A percentile compares a stretch with the other conserved stretches of the same genome.
These are phyloP conservation scores for Phanerodontia chrysosporium DNA, from an alignment of 768 basidiomycete species.

Conservation along the genomic window DNA sequence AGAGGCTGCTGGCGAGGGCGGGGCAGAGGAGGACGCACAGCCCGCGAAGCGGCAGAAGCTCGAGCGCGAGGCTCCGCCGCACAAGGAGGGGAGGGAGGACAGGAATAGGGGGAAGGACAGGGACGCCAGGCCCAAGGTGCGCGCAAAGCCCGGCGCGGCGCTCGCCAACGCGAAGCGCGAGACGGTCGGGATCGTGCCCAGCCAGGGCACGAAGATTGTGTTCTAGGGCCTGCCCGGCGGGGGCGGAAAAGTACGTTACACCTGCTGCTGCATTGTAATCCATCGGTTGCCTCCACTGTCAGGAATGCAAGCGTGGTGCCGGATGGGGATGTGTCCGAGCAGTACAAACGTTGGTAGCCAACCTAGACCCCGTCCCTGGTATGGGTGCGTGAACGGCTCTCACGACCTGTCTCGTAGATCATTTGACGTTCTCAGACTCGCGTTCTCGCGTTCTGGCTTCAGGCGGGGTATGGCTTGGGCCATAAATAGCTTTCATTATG, in stretches of 20 bases:
- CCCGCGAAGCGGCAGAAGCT: conserved; percentile 21
- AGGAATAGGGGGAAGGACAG: background rate
- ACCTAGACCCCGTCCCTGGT: too few relatives aligned
- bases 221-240: conserved; percentile 36
- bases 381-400: too few relatives aligned
- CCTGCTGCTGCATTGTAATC: background rate
- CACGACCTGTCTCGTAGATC: too few relatives aligned
- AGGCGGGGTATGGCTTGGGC: too few relatives aligned
- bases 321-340: too few relatives aligned
- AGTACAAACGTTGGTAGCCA: too few relatives aligned
- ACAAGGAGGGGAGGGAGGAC: conserved; percentile 4
- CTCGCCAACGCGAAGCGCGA: conserved; percentile 75
- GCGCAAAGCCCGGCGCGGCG: conserved; percentile 75
- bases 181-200: conserved; percentile 66
- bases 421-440: too few relatives aligned
- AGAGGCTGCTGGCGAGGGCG: conserved; percentile 6
- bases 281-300: too few relatives aligned
- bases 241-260: background rate
- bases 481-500: too few relatives aligned
- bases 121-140: conserved; percentile 29
- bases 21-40: conserved; percentile 15
- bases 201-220: conserved; percentile 67
- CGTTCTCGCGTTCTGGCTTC: too few relatives aligned
- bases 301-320: too few relatives aligned
- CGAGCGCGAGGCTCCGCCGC: conserved; percentile 7